Base-by-base conservation (phyloP, 306 rosid species). In the Luffa acutangula region DNA sequence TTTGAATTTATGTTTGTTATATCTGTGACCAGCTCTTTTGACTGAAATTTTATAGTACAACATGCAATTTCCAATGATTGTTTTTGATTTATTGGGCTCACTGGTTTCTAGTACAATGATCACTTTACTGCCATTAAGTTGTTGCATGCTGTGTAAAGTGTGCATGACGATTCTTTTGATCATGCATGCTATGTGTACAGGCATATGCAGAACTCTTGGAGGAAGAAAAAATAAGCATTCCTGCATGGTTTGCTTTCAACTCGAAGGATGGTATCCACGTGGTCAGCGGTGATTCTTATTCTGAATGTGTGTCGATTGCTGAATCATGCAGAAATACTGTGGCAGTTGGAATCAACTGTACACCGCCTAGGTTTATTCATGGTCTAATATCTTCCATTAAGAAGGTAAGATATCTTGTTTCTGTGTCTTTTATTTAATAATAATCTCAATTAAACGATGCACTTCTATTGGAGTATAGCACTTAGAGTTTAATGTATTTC, bases 261-360 rank as follows among this genome's bases (percentile, higher is more conserved):
- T 90, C 97, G 6, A 92, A 87, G 64, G 98, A 90, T 79, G 97
- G 93, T 60, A 75, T 82, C 66, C 86, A 87, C 43, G 94, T 83
- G 80, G 94, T 66, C 52, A 93, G 88, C 43, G 97, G 98, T 9
- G 98, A 90, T 76, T 86, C 98, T 58, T 88, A 92, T 72, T 62
- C 36, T 9, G 97, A 89, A 10, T 92, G 98, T 69, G 93, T 90
- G 67, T 84, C 89, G 45, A 78, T 92, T 56, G 97, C 93, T 21
- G 90, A 94, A 79, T 88, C 93, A 7, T 88, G 90, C 87, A 80
- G 67, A 77, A 88, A 89, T 58, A 90, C 89, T 3, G 89, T 81
- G 39, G 94, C 98, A 2, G 89, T 92, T 77, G 97, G 96, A 76
- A 92, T 92, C 84, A 94, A 92, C 84, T 94, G 97, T 75, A 92